Evolutionary conservation across 192 early-diverging fungal species (phyloP), one percentile per base, ranked within the genome.

Genomic region (Coemansia sp.): DNA sequence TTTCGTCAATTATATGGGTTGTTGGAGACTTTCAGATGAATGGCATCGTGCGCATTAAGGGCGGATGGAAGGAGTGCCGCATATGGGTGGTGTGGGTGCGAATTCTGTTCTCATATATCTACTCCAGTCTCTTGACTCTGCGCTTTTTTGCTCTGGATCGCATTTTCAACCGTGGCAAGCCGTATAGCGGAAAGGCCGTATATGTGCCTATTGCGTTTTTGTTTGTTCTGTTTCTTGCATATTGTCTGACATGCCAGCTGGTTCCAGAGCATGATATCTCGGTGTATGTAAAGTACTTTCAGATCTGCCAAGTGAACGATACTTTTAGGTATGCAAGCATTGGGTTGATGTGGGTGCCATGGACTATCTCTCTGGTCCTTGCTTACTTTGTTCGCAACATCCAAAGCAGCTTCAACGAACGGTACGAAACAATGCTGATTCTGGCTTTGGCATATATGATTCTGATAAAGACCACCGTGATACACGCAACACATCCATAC

Each of bases 361-460:
- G 64, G 64, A 20, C 49, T 4, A 50, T 59, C 0, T 51, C 56
- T 0, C 42, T 70, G 44, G 16, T 69, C 10, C 51, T 63, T 19
- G 68, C 61, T 5, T 56, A 61, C 63, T 51, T 53, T 9, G 48
- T 75, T 8, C 63, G 74, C 42, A 61, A 70, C 14, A 76, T 76
- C 53, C 63, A 76, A 64, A 73, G 74, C 19, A 73, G 70, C 42
- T 81, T 81, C 40, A 81, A 81, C 51, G 79, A 81, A 61, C 72
- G 72, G 38, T 50, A 42, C 56, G 79, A 76, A 40, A 75, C 79
- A 7, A 56, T 81, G 43, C 49, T 61, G 25, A 67, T 56, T 19
- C 63, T 64, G 39, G 39, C 41, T 19, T 41, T 76, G 59, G 74
- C 59, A 2, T 67, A 66, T 39, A 17, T 61, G 12, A 67, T 62